Conservation (phyloP, 2,329 filamentous ascomycete species). For the Scleromitrula shiraiana region DNA sequence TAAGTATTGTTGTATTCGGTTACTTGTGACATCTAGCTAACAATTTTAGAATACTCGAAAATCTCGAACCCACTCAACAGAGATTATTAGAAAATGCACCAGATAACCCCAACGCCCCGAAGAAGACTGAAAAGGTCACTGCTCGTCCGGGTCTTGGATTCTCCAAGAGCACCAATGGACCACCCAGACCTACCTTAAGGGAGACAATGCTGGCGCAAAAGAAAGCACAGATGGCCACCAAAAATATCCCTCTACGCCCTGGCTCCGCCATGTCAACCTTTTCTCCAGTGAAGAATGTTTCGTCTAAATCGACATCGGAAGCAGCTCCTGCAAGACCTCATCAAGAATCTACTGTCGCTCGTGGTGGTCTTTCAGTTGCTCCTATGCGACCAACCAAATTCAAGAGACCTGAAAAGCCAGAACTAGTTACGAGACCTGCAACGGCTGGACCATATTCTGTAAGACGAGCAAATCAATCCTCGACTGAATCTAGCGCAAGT, state of each 20-base stretch:
- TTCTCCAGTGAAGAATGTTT: constrained; percentile 40
- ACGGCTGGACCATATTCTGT: constrained; percentile 60
- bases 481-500: constrained; percentile 25
- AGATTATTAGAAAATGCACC: constrained; percentile 75
- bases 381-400: constrained; percentile 52
- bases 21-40: constrained; percentile 9
- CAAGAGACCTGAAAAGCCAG: constrained; percentile 43
- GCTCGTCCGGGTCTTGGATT: constrained; percentile 50
- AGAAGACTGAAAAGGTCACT: constrained; percentile 41
- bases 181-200: constrained; percentile 58
- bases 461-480: constrained; percentile 32
- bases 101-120: constrained; percentile 66
- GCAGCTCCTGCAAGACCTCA: constrained; percentile 35
- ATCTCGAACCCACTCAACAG: constrained; percentile 70
- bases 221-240: constrained; percentile 46
- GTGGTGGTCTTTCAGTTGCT: constrained; percentile 54
- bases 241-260: constrained; percentile 47
- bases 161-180: constrained; percentile 53
- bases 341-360: constrained; percentile 33
- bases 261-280: constrained; percentile 58
- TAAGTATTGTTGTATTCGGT: too few relatives aligned
- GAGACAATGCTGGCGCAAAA: constrained; percentile 82
- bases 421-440: constrained; percentile 48
- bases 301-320: constrained; percentile 29
- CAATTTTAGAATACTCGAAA: constrained; percentile 60